Percentiles rank a stretch among this genome's conserved stretches.
phyloP scores from a whole-genome alignment of 2,329 filamentous ascomycete genomes.

The Colletotrichum karsti region DNA sequence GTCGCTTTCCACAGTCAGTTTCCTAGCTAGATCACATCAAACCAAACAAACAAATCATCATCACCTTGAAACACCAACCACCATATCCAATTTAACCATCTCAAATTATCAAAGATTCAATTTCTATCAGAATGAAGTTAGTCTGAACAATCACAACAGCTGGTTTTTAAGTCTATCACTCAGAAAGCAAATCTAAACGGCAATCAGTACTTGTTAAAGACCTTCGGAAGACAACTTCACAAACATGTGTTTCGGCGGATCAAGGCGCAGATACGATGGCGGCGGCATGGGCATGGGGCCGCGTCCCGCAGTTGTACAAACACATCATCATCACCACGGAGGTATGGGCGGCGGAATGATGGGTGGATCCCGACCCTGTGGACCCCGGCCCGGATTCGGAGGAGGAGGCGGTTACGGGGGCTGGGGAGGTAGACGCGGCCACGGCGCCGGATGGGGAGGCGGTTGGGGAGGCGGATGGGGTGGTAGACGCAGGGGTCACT shows the following conservation, averaged over 20 bases:
- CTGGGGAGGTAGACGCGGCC: neutral
- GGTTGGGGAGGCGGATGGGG: no score
- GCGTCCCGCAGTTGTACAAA: conserved; percentile 10
- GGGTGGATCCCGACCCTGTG: neutral
- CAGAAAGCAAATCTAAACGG: no score
- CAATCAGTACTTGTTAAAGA: no score
- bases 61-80: neutral
- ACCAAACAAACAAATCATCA: neutral
- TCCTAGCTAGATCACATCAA: neutral
- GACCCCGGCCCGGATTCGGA: conserved; percentile 2
- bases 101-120: no score
- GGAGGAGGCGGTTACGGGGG: conserved; percentile 4
- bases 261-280: conserved; percentile 8
- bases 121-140: no score
- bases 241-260: conserved; percentile 21
- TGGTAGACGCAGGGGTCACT: no score
- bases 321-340: conserved; percentile 24
- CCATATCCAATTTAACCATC: no score
- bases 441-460: neutral
- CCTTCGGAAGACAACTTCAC: neutral
- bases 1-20: fast-evolving
- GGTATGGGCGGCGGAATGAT: conserved; percentile 15
- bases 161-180: no score
- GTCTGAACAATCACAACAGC: no score
- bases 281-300: conserved; percentile 8